Base-by-base conservation (phyloP, 352 stramenopile genomes). In the Phytophthora pini region DNA sequence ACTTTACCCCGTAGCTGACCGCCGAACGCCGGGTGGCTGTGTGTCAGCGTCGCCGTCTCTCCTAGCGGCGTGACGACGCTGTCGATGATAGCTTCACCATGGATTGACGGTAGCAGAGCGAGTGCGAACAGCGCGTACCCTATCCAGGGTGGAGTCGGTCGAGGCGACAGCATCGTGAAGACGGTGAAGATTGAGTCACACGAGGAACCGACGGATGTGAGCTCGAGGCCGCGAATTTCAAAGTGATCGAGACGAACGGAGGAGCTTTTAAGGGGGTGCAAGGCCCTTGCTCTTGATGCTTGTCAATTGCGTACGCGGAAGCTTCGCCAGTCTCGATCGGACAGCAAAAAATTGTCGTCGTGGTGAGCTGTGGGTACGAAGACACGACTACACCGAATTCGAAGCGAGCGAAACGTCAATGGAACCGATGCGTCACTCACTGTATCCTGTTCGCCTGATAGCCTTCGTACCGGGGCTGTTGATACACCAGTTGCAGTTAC, bases 11-110 rank as follows among this genome's bases (percentile, higher is more conserved):
- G 50, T 3, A 44, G n/a, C 12, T 55, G 38, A 0, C 61, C 70
- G 11, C 76, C 76, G 50, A 64, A 84, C 26, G 76, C 76, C 38
- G 76, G 76, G 64, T 84, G 76, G 40, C 47, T 70, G 56, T 72
- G 75, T 2, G 61, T 74, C 46, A 82, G 62, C 39, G 31, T 26
- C 10, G 74, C 66, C 13, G 60, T 66, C 12, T 74, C 63, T 40
- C 62, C 58, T 13, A 61, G 41, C 2, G 49, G 40, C 7, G 73
- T 80, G 56, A 74, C 48, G 15, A 72, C 61, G 36, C 66, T 66
- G 36, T 77, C 77, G 54, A 64, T 57, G 58, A 80, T 66, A 24
- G 65, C 48, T 36, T 68, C 34, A 53, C 41, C 59, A 0, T 26
- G 54, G 55, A 67, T 54, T 5, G 38, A 45, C 17, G 50, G 50